Base-by-base conservation (phyloP, 805 yeast species). In the Saturnispora kantuleensis region DNA sequence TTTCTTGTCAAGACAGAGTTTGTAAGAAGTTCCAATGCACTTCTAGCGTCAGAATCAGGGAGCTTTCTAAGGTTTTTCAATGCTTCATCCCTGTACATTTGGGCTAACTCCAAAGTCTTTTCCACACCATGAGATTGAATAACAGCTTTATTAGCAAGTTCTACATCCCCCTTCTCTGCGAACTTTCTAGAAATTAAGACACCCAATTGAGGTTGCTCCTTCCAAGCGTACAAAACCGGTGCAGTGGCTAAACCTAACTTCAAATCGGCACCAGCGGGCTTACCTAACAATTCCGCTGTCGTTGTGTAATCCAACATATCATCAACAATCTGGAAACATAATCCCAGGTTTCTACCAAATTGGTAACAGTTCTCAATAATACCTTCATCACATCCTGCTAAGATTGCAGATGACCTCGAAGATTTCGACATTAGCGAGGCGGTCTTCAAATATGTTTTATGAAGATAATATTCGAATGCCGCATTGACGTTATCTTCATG, bases 221-320 rank as follows among this genome's bases (percentile, higher is more conserved):
- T 79, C 98, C 98, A 93, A 1, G 98, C 97, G 64, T 74, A 93
- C 44, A 93, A 67, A 3, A 90, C 88, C 1, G 98, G 98, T 0
- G 97, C 97, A 0, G 98, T 93, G 1, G 97, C 97, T 54, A 93
- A 73, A 0, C 98, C 98, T 37, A 93, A 70, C 61, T 89, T 79
- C 54, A 93, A 71, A 65, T 93, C 98, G 4, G 96, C 97, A 54
- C 93, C 95, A 8, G 95, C 81, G 2, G 98, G 97, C 63, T 93
- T 93, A 32, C 98, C 98, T 47, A 93, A 67, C 42, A 84, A 78
- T 35, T 76, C 77, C 15, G 86, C 85, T 29, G 89, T 78, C n/a
- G 87, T 80, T 0, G 97, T 87, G 62, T 86, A 93, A 65, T 93
- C 98, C 52, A 93, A 73, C 81, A 90, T 79, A 63, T 93, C 98